These are phyloP conservation scores for Sapria himalayana DNA, from an alignment of 345 rosid genomes.

Conservation along the genomic window DNA sequence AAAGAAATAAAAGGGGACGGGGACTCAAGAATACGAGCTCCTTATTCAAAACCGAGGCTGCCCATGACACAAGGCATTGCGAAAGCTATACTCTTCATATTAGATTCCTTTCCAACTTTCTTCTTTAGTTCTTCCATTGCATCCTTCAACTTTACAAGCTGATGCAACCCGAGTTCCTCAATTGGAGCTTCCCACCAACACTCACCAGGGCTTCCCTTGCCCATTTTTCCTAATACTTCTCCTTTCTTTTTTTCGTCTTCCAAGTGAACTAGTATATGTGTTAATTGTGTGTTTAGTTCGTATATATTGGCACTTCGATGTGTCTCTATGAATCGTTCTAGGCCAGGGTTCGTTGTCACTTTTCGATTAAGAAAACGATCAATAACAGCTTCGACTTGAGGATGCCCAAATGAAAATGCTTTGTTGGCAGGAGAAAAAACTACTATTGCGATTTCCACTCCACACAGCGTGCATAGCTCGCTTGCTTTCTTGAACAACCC, in stretches of 20 bases:
- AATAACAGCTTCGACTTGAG: conserved; percentile 10
- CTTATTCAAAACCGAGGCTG: too few relatives aligned
- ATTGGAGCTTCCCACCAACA: conserved; percentile 18
- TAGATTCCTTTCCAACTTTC: conserved; percentile 7
- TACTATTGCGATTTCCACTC: conserved; percentile 17
- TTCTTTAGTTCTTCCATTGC: conserved; percentile 14
- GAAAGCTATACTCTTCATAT: too few relatives aligned
- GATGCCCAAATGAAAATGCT: conserved; percentile 22
- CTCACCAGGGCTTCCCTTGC: conserved; percentile 3
- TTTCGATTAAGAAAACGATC: conserved; percentile 13
- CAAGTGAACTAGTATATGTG: conserved; percentile 7
- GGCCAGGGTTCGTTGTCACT: not conserved
- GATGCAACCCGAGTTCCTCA: conserved; percentile 7
- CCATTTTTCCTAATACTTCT: conserved; percentile 7
- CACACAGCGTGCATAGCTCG: conserved; percentile 19
- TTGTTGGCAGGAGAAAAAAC: conserved; percentile 18
- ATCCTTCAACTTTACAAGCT: conserved; percentile 11
- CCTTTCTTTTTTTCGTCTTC: conserved; percentile 15
- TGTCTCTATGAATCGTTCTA: conserved; percentile 12
- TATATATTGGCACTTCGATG: conserved; percentile 12
- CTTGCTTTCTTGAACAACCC: conserved; percentile 27
- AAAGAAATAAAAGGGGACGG: too few relatives aligned
- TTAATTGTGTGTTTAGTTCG: conserved; percentile 13
- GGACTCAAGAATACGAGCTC: too few relatives aligned
- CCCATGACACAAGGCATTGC: too few relatives aligned